Evolutionary conservation across 306 rosid species (phyloP), one percentile per base, ranked within the genome.

Genomic region (Vicia villosa): DNA sequence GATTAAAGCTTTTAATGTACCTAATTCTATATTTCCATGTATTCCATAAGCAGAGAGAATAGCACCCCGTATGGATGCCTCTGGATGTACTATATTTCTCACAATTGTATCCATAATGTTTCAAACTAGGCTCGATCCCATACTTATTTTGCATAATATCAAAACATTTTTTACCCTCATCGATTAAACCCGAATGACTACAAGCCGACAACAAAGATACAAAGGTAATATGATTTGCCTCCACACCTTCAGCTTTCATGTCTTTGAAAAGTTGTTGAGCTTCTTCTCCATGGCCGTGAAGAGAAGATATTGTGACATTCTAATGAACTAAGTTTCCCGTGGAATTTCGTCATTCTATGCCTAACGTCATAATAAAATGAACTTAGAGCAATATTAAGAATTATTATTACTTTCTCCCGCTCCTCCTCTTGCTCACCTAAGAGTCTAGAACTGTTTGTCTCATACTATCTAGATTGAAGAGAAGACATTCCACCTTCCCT

Each of bases 261-360:
- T 69, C 68, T 55, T 77, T 82, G 70, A 82, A 82, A 64, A 82
- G 74, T 41, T 74, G 56, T 21, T 77, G 40, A 57, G 82, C 70
- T 58, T 55, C 47, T 45, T 73, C 74, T 56, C 82, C 85, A 41
- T 61, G 80, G 13, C 85, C 85, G 4, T 77, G 82, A 74, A 69
- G 82, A 69, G 77, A 77, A 51, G 85, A 74, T 74, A 82, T 69
- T 69, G 77, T 69, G 65, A 77, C 74, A 77, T 82, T 82, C 85
- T 82, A 82, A 57, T n/a, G n/a, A n/a, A n/a, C n/a, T n/a, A n/a
- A n/a, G n/a, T n/a, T n/a, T n/a, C n/a, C n/a, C n/a, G n/a, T n/a
- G n/a, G n/a, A n/a, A n/a, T n/a, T n/a, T n/a, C n/a, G n/a, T n/a
- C n/a, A n/a, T n/a, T n/a, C n/a, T n/a, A n/a, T n/a, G n/a, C n/a